phyloP scores from a whole-genome alignment of 176 grass and related monocot genomes.

The Oryza coarctata region DNA sequence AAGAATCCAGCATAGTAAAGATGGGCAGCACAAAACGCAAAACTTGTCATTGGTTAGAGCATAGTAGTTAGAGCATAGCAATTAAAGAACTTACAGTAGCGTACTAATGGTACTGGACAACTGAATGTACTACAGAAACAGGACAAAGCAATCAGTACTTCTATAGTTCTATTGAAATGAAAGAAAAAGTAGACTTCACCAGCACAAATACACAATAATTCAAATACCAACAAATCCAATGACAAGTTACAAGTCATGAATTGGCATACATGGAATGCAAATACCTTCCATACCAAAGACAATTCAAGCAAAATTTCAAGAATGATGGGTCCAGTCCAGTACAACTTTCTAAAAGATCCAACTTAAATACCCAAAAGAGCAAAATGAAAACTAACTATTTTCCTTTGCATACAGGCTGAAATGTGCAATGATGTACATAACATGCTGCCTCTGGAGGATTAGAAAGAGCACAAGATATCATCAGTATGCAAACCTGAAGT shows the following conservation, averaged over 20 bases:
- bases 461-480: constrained; percentile 8
- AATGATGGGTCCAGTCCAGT: background rate
- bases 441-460: background rate
- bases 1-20: constrained; percentile 11
- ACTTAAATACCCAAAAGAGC: background rate
- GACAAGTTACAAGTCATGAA: background rate
- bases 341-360: constrained; percentile 10
- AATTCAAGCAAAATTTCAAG: background rate
- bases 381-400: constrained; percentile 6
- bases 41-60: background rate
- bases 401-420: constrained; percentile 12
- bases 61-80: background rate
- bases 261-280: background rate
- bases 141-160: background rate
- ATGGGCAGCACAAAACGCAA: background rate
- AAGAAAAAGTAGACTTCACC: background rate
- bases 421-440: background rate
- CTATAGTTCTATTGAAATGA: background rate
- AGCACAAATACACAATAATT: constrained; percentile 16
- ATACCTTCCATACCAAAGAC: background rate
- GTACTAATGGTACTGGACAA: no score
- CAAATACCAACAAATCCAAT: constrained; percentile 8
- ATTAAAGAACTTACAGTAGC: no score
- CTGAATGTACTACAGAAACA: background rate
- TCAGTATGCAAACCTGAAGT: constrained; percentile 62